A percentile compares a stretch with the other conserved stretches of the same genome.
phyloP scores from a whole-genome alignment of 2,329 filamentous ascomycete species.

The Capronia coronata region DNA sequence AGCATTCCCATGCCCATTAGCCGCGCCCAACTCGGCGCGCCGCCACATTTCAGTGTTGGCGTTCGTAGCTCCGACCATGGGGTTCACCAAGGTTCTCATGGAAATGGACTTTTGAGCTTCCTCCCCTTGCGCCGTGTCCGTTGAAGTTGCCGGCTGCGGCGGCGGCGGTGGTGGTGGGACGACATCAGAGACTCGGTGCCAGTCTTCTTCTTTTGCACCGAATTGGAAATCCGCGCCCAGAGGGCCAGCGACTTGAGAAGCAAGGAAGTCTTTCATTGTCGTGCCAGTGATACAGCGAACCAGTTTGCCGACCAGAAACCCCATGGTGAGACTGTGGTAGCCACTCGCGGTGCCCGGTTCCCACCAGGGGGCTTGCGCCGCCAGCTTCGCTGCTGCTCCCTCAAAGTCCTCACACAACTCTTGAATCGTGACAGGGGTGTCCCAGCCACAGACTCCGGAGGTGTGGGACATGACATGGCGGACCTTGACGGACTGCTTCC shows the following conservation, averaged over 20 bases:
- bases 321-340: conserved; percentile 40
- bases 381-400: conserved; percentile 33
- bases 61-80: conserved; percentile 25
- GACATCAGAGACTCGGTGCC: conserved; percentile 37
- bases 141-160: conserved; percentile 30
- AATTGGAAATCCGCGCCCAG: conserved; percentile 45
- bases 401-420: conserved; percentile 35
- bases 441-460: conserved; percentile 34
- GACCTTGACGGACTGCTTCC: conserved; percentile 38
- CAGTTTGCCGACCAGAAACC: conserved; percentile 41
- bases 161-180: conserved; percentile 26
- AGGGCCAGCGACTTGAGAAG: conserved; percentile 39
- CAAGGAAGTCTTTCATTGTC: conserved; percentile 40
- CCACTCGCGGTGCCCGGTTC: conserved; percentile 39
- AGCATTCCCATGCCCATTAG: conserved; percentile 45
- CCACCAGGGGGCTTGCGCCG: conserved; percentile 42
- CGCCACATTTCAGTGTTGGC: conserved; percentile 35
- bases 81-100: conserved; percentile 32
- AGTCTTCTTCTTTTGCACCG: conserved; percentile 40
- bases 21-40: conserved; percentile 37
- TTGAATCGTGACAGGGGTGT: conserved; percentile 29
- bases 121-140: too few species aligned
- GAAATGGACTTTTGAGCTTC: too few species aligned
- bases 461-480: conserved; percentile 40
- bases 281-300: conserved; percentile 38